Evolutionary conservation across 148 eudicot species (phyloP).

Genomic region (Suaeda aralocaspica): DNA sequence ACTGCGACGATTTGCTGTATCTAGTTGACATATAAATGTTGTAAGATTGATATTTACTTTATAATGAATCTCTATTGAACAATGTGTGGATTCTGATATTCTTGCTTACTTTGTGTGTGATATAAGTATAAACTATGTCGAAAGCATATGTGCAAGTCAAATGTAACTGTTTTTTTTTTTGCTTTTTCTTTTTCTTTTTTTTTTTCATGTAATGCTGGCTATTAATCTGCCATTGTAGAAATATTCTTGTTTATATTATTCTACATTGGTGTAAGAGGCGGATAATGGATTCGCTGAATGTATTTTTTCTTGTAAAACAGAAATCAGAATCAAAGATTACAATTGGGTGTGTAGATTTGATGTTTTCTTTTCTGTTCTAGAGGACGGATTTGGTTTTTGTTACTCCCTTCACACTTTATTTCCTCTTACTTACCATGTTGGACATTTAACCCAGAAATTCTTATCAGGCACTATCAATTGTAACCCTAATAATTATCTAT

Average conservation of each 20-base stretch:
- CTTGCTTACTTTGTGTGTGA: neutral
- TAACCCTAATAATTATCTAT: too few species aligned
- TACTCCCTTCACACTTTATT: too few species aligned
- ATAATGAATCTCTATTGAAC: neutral
- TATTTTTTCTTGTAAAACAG: neutral
- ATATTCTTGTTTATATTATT: neutral
- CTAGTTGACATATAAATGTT: conserved; percentile 5
- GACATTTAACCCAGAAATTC: too few species aligned
- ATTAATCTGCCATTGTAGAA: neutral
- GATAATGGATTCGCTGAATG: neutral
- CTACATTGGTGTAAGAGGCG: neutral
- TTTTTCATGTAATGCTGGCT: neutral
- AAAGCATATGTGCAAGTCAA: neutral
- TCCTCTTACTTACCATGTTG: too few species aligned
- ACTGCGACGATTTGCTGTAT: neutral
- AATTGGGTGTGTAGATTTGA: neutral
- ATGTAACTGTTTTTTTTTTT: neutral
- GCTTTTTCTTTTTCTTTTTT: neutral
- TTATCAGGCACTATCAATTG: neutral
- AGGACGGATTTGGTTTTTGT: too few species aligned
- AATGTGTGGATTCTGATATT: conserved; percentile 2
- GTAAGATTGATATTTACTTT: conserved; percentile 10
- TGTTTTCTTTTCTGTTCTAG: neutral
- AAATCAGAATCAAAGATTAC: neutral
- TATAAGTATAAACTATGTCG: neutral